Percentiles rank a stretch among this genome's conserved stretches.
Conservation (phyloP, 1,139 yeast genomes). For the Geotrichum siamense region DNA sequence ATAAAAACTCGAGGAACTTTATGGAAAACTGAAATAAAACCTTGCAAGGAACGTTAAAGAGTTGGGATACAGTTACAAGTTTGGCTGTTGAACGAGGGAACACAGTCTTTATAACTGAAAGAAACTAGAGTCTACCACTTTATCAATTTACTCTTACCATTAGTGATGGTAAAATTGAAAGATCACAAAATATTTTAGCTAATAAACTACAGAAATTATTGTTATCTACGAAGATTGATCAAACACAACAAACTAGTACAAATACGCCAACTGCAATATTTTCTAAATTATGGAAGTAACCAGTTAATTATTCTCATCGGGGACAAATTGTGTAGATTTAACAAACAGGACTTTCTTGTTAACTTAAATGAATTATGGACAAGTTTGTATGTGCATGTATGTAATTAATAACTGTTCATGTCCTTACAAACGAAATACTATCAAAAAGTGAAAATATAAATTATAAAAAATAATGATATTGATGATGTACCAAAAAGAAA, state of each 20-base stretch:
- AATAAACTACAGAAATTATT: background rate
- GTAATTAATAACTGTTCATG: no score
- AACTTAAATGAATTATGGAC: slow-evolving; percentile 1
- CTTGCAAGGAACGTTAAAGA: slow-evolving; percentile 26
- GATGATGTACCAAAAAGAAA: no score
- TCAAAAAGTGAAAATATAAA: no score
- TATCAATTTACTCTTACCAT: no score
- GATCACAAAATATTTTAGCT: background rate
- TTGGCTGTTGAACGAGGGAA: slow-evolving; percentile 33
- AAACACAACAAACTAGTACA: background rate
- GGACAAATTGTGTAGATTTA: no score
- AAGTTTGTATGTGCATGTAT: no score
- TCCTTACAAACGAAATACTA: no score
- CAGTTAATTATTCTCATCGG: background rate
- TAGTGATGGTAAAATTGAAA: background rate
- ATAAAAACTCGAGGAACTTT: slow-evolving; percentile 26
- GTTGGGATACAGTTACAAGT: slow-evolving; percentile 37
- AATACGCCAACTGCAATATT: background rate
- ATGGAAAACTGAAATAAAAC: slow-evolving; percentile 33
- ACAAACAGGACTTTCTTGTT: slow-evolving; percentile 1
- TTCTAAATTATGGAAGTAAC: background rate
- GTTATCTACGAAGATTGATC: background rate
- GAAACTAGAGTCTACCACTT: slow-evolving; percentile 9
- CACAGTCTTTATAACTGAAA: slow-evolving; percentile 31
- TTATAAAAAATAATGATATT: no score